Base-by-base conservation (phyloP, 1,139 yeast species). In the Geotrichum fermentans region DNA sequence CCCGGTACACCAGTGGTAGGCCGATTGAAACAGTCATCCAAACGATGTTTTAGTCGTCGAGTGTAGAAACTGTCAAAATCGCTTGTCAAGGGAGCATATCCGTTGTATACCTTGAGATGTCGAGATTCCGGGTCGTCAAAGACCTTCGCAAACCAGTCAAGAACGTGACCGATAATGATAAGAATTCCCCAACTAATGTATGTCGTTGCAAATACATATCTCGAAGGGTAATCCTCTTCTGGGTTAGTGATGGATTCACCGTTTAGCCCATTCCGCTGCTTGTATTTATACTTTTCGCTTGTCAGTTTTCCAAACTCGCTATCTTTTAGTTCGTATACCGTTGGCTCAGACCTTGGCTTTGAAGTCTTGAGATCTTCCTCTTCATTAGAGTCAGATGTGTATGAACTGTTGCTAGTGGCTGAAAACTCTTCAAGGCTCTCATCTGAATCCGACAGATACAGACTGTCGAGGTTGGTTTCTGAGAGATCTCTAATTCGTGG, bases 1-100 rank as follows among this genome's bases (percentile, higher is more conserved):
- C 99, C 99, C 0, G 99, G 98, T 30, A 92, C 97, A 37, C 97
- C 97, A 53, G 87, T 85, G 30, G 95, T 87, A 30, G 96, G 97
- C 64, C 97, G 80, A 4, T 95, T 88, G 68, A 92, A 92, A 67
- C 97, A 89, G 67, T 92, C 97, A 62, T 86, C 95, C 56, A 92
- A 79, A 68, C 96, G 84, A 57, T 78, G 78, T 65, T 94, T 90
- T 73, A 92, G 77, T 61, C 97, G 81, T 62, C 99, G 83, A 40
- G 90, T 84, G 67, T 89, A 92, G 64, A 92, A 94, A 58, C 87
- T 81, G 68, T 92, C 99, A 65, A 92, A 90, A 43, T 89, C 94
- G 43, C 94, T 86, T 60, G 84, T 86, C 84, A 96, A 83, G 36
- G 99, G 97, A 29, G 98, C 97, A 62, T 87, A 83, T 0, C 99